Evolutionary conservation across 2,329 filamentous ascomycete species (phyloP).

Genomic region (Cladosporium sp.): DNA sequence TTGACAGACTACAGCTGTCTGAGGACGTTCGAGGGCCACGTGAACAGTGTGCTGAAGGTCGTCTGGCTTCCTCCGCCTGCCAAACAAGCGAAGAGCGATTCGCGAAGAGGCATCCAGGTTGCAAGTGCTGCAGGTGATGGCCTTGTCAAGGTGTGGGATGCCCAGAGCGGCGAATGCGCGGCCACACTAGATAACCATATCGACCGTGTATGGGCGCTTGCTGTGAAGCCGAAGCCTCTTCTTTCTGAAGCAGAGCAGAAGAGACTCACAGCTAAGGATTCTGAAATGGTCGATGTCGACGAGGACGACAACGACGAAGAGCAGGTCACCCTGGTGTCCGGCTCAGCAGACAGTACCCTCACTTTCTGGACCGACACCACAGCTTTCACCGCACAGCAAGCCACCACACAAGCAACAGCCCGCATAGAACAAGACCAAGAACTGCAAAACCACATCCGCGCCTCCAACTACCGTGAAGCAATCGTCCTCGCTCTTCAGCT

Average conservation of each 20-base stretch:
- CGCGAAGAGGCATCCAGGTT: slow-evolving; percentile 63
- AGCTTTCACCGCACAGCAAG: slow-evolving; percentile 68
- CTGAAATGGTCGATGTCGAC: slow-evolving; percentile 27
- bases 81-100: slow-evolving; percentile 31
- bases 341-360: slow-evolving; percentile 85
- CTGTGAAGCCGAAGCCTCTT: slow-evolving; percentile 56
- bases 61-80: slow-evolving; percentile 66
- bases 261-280: slow-evolving; percentile 22
- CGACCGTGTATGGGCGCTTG: slow-evolving; percentile 89
- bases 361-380: slow-evolving; percentile 97
- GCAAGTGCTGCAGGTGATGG: slow-evolving; percentile 91
- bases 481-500: slow-evolving; percentile 89
- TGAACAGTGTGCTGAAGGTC: slow-evolving; percentile 91
- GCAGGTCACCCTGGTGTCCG: slow-evolving; percentile 63
- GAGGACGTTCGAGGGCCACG: slow-evolving; percentile 92
- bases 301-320: slow-evolving; percentile 25
- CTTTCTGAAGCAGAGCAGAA: slow-evolving; percentile 13
- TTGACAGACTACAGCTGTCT: slow-evolving; percentile 88
- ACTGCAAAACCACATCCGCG: slow-evolving; percentile 85
- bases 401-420: slow-evolving; percentile 68
- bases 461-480: slow-evolving; percentile 85
- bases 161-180: slow-evolving; percentile 75
- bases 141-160: slow-evolving; percentile 94
- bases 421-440: slow-evolving; percentile 93
- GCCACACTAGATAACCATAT: slow-evolving; percentile 95